These are phyloP conservation scores for Straminergon stramineum DNA, from an alignment of 225 moss, liverwort and hornwort species.

Conservation along the genomic window DNA sequence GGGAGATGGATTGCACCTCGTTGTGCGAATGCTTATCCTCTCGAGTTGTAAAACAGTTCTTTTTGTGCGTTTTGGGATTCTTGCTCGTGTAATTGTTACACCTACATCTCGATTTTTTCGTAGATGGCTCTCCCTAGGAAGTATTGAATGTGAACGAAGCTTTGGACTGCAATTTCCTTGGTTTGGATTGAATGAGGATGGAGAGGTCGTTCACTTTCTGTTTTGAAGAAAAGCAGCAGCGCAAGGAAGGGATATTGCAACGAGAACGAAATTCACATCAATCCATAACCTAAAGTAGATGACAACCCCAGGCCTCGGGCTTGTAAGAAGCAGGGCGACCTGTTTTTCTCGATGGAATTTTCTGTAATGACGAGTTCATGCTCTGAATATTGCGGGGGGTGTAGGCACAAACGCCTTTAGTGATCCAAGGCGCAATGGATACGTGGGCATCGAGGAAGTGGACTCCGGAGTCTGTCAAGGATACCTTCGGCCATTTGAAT, in stretches of 20 bases:
- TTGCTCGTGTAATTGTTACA: background rate
- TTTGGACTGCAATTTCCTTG: background rate
- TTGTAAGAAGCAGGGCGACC: background rate
- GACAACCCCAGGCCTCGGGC: background rate
- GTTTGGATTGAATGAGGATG: background rate
- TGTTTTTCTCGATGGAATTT: background rate
- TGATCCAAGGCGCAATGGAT: constrained; percentile 40
- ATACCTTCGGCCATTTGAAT: constrained; percentile 21
- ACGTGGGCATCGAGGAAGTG: constrained; percentile 33
- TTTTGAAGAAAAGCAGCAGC: background rate
- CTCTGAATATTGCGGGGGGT: background rate
- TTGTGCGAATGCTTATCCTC: background rate
- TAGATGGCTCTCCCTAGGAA: background rate
- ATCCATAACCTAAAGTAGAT: background rate
- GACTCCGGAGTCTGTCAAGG: constrained; percentile 22
- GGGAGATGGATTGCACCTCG: background rate
- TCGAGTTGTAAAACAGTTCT: background rate
- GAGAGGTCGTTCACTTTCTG: background rate
- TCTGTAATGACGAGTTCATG: background rate
- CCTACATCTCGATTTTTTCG: background rate
- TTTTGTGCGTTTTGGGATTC: background rate
- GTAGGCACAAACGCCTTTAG: constrained; percentile 25
- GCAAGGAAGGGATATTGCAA: background rate
- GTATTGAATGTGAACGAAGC: background rate
- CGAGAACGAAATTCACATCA: background rate